phyloP scores from a whole-genome alignment of 2,329 filamentous ascomycete species.

The Hymenoscyphus occultus region DNA sequence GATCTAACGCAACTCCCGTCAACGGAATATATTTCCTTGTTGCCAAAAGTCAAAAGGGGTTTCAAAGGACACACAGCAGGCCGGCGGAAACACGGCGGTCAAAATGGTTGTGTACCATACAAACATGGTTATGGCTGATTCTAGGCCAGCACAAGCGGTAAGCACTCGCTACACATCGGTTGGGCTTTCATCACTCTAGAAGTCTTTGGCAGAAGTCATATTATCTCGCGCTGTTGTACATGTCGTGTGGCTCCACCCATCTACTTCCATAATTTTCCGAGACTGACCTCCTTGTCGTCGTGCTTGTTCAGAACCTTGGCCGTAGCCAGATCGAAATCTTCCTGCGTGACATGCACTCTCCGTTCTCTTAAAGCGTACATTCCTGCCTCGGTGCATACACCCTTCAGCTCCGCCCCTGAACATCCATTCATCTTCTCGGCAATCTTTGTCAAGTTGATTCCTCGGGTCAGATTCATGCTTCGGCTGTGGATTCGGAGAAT shows the following conservation, averaged over 20 bases:
- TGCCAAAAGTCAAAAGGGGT: neutral
- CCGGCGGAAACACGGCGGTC: neutral
- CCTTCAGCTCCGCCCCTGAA: constrained; percentile 95
- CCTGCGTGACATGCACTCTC: constrained; percentile 96
- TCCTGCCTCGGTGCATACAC: constrained; percentile 96
- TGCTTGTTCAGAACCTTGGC: constrained; percentile 99
- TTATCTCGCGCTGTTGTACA: constrained; percentile 31
- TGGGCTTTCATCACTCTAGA: constrained; percentile 2
- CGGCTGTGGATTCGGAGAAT: constrained; percentile 96
- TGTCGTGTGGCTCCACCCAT: constrained; percentile 15
- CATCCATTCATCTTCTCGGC: constrained; percentile 99
- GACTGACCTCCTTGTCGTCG: constrained; percentile 92
- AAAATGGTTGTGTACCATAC: neutral
- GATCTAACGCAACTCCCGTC: neutral
- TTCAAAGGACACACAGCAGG: neutral
- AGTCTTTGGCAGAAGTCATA: neutral
- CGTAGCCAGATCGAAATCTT: constrained; percentile 97
- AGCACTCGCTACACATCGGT: neutral
- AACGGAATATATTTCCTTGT: neutral
- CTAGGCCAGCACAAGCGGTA: neutral
- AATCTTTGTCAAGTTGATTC: constrained; percentile 97
- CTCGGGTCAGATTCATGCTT: constrained; percentile 97
- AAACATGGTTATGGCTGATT: neutral
- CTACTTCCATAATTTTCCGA: constrained; percentile 84
- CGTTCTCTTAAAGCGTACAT: constrained; percentile 97